Conservation (phyloP, 768 basidiomycete species). For the Psilocybe cubensis region DNA sequence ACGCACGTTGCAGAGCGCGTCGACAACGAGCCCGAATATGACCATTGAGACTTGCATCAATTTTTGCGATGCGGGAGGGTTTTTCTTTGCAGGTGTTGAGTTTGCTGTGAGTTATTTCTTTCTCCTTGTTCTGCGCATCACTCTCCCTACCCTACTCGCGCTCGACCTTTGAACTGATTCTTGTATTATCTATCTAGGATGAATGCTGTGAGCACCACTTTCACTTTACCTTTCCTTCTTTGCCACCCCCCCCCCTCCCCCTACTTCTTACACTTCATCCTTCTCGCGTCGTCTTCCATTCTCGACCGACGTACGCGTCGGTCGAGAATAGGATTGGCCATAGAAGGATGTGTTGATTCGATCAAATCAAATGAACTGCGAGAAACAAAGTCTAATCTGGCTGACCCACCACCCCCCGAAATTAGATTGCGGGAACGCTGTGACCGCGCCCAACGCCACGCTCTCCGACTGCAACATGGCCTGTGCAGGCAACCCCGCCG, state of each 20-base stretch:
- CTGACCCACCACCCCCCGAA: no score
- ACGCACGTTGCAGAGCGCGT: constrained; percentile 59
- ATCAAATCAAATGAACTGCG: background rate
- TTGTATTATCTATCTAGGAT: constrained; percentile 26
- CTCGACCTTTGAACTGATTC: no score
- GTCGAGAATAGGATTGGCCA: background rate
- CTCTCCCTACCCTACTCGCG: background rate
- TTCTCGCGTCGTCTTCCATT: constrained; percentile 5
- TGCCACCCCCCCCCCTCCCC: no score
- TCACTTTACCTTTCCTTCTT: no score
- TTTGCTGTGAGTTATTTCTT: constrained; percentile 38
- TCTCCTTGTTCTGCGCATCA: background rate
- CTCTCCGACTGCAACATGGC: constrained; percentile 60
- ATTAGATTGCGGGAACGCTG: constrained; percentile 65
- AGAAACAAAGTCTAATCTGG: background rate
- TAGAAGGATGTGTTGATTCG: no score
- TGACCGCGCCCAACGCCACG: constrained; percentile 49
- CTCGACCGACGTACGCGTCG: background rate
- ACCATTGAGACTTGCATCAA: constrained; percentile 57
- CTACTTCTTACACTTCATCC: no score
- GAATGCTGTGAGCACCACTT: constrained; percentile 31
- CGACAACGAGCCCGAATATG: constrained; percentile 53
- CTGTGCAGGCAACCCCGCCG: constrained; percentile 60
- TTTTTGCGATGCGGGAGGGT: constrained; percentile 50
- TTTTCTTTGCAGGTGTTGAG: constrained; percentile 73